Base-by-base conservation (phyloP, 1,284 basidiomycete genomes). In the Malassezia brasiliensis region DNA sequence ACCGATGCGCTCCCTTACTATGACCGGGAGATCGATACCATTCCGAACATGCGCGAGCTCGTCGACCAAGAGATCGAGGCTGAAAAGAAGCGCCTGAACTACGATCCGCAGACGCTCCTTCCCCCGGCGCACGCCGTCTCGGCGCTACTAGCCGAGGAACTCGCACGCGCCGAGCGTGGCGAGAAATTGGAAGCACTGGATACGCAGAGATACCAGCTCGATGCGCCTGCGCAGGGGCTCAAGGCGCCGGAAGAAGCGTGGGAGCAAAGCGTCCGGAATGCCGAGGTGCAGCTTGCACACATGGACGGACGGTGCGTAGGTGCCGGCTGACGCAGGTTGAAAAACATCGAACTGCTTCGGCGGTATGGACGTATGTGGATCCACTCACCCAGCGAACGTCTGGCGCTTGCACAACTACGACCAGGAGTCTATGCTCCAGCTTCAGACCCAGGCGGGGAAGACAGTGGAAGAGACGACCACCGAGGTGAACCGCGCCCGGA, bases 1-100 rank as follows among this genome's bases (percentile, higher is more conserved):
- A 57, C 62, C 3, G 90, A 94, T 76, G 87, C 89, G 20, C 80
- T 94, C 55, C 89, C 91, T 12, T 96, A 96, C 77, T 90, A 88
- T 69, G 91, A 96, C 78, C 86, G 88, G 72, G 90, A 96, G 68
- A 79, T 91, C 44, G 87, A 91, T 60, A 81, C 80, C 52, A 81
- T 83, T 58, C 85, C 87, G 3, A 76, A 82, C 54, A 77, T 87
- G 57, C 82, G 81, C 66, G 80, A 83, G 66, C 83, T 83, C 65
- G 87, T 89, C 12, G 83, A 85, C 56, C 79, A 79, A 58, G 84
- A 87, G 71, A 77, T 88, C 47, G 83, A 83, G 28, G 79, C 80
- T 19, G 83, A 87, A 71, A 79, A 81, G 41, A 82, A 82, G 65
- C 79, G 79, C 22, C 74, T 76, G 56, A 56, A 65, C 9, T 64